Base-by-base conservation (phyloP, 1,139 yeast genomes). In the Saccharomyces hybrid region DNA sequence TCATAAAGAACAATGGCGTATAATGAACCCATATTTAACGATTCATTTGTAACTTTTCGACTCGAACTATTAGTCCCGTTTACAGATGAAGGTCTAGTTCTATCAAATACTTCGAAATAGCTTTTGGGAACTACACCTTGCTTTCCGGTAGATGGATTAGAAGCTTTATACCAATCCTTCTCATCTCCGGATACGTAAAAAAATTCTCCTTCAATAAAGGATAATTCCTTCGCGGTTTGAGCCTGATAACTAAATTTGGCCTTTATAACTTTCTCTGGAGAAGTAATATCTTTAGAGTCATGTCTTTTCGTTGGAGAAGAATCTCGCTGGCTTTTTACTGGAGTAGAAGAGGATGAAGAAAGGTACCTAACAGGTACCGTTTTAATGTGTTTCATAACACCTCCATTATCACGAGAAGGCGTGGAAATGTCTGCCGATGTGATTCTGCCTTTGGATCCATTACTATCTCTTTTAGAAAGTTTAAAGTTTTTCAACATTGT, bases 61-160 rank as follows among this genome's bases (percentile, higher is more conserved):
- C 24, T 38, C n/a, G 44, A 38, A 52, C 57, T 59, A 51, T 57
- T 56, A 38, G 47, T 49, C 46, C 53, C 58, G 28, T 53, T 55
- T 27, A 58, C 53, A 6, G 63, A 57, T n/a, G 58, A 52, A 27
- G 71, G 69, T 57, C 71, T 65, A 4, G 71, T 65, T 59, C 88
- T 78, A 60, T 83, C 84, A 61, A 90, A 84, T 16, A 83, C 84
- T 71, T 90, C 96, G 70, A 93, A 93, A 70, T 86, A 86, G 27
- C 83, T 74, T 51, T 83, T 83, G 2, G 98, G 98, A 1, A 93
- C 98, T 81, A 88, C 82, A 0, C 99, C 99, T 55, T 81, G 78
- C 29, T 79, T 73, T 61, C 85, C 82, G 14, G 87, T 80, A 57
- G 88, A 82, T 12, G 98, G 98, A 69, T 91, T 91, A 53, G 84